phyloP scores from a whole-genome alignment of 1,284 basidiomycete genomes.

The Cystobasidium sp. region DNA sequence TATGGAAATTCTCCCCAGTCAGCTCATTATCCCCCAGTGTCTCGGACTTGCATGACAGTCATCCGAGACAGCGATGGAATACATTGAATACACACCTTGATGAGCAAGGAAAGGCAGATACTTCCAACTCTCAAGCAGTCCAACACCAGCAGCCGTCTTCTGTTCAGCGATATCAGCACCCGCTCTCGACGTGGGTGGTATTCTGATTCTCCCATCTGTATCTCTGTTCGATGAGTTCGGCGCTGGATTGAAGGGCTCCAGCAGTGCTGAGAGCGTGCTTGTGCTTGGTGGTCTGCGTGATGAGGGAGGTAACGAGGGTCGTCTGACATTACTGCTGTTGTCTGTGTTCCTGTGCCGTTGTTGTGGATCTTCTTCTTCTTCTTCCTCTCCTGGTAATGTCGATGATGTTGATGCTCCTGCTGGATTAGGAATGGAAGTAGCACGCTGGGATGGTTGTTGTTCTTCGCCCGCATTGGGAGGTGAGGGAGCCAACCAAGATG shows the following conservation, averaged over 20 bases:
- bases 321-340: not conserved
- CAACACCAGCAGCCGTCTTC: conserved; percentile 43
- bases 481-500: not conserved
- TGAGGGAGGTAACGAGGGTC: not conserved
- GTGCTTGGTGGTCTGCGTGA: conserved; percentile 22
- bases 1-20: too few relatives aligned
- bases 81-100: conserved; percentile 47
- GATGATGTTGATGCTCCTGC: not conserved
- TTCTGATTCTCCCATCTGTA: conserved; percentile 9
- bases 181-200: conserved; percentile 30
- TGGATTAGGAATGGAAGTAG: conserved; percentile 15
- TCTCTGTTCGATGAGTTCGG: not conserved
- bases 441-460: not conserved
- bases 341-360: not conserved
- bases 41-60: not conserved
- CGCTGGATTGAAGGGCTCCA: conserved; percentile 33
- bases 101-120: conserved; percentile 51
- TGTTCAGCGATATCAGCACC: conserved; percentile 44
- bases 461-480: not conserved
- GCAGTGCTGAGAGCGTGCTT: conserved; percentile 18
- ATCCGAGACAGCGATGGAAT: not conserved
- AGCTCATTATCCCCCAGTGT: not conserved
- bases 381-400: too few relatives aligned
- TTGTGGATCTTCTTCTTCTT: not conserved
- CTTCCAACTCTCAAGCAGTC: conserved; percentile 46